Conservation (phyloP, 164 flowering plant genomes). For the Tinospora cordifolia region DNA sequence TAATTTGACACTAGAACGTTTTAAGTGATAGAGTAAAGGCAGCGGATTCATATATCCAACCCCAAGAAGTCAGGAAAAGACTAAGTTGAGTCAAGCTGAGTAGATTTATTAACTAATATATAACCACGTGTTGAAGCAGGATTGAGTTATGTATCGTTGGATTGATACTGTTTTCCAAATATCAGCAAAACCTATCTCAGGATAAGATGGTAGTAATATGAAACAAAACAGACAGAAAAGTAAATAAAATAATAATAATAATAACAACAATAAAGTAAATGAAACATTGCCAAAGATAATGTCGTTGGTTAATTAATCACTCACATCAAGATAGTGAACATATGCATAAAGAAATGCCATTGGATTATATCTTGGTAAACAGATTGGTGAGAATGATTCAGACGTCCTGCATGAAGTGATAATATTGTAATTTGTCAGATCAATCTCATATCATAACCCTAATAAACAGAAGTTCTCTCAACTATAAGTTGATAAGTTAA, state of each 20-base stretch:
- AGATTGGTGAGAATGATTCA: conserved; percentile 95
- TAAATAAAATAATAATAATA: no score
- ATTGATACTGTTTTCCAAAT: no score
- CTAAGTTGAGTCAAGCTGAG: no score
- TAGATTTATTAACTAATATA: no score
- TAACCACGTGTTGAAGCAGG: no score
- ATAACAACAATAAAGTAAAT: not conserved
- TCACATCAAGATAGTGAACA: conserved; percentile 87
- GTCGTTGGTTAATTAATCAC: conserved; percentile 23
- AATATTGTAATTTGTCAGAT: conserved; percentile 9
- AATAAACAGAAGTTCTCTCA: not conserved
- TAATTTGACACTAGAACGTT: no score
- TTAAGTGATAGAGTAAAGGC: no score
- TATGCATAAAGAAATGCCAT: conserved; percentile 95
- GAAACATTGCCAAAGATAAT: not conserved
- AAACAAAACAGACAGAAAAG: not conserved
- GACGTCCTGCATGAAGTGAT: conserved; percentile 72
- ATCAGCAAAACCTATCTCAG: no score
- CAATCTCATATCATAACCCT: not conserved
- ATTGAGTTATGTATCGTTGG: no score
- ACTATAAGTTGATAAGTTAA: not conserved
- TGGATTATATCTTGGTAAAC: conserved; percentile 95
- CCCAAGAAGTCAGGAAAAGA: no score
- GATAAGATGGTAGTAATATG: no score
- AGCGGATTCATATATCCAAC: no score